These are phyloP conservation scores for Lentinula sp. DNA, from an alignment of 768 basidiomycete species.

Conservation along the genomic window DNA sequence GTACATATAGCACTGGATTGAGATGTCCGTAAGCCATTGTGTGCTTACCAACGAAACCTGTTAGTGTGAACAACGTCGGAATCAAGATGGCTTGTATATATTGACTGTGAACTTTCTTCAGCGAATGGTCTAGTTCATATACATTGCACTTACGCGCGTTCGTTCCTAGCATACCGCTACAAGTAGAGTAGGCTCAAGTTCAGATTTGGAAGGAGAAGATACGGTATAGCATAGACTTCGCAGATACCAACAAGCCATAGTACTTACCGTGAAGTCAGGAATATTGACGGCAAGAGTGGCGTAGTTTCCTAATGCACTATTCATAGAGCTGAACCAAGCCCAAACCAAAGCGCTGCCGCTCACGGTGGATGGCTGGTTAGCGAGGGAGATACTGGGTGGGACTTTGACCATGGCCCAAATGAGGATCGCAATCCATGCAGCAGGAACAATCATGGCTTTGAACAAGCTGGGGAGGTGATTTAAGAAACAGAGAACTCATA, in stretches of 20 bases:
- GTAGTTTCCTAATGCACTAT: conserved; percentile 72
- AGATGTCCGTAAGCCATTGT: too few relatives aligned
- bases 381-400: conserved; percentile 56
- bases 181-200: background rate
- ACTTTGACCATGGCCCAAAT: conserved; percentile 76
- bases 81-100: conserved; percentile 72
- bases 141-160: conserved; percentile 42
- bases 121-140: background rate
- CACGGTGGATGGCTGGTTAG: conserved; percentile 43
- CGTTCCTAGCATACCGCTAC: conserved; percentile 63
- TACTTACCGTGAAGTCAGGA: conserved; percentile 67
- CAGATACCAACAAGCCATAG: background rate
- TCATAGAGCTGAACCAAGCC: conserved; percentile 76
- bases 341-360: conserved; percentile 55
- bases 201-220: too few relatives aligned
- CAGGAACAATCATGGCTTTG: conserved; percentile 61
- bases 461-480: conserved; percentile 24
- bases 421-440: conserved; percentile 63
- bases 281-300: conserved; percentile 74
- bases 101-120: conserved; percentile 38
- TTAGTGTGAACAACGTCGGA: conserved; percentile 69
- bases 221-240: too few relatives aligned
- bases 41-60: conserved; percentile 46
- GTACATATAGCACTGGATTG: background rate
- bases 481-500: background rate